These are phyloP conservation scores for Eleusine indica DNA, from an alignment of 176 grass and related monocot genomes.

Conservation along the genomic window DNA sequence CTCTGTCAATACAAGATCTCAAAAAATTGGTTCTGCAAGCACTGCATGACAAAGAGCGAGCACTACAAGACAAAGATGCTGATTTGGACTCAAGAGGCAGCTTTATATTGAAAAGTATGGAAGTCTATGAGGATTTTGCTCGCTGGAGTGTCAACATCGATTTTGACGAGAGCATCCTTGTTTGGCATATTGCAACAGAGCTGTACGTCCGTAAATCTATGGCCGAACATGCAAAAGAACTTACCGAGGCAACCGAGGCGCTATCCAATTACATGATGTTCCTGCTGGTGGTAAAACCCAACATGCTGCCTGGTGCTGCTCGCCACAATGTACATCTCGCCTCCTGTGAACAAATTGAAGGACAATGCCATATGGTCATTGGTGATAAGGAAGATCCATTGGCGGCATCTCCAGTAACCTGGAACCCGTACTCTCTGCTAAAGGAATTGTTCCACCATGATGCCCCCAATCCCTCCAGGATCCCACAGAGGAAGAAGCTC, in stretches of 20 bases:
- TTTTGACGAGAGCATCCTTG: conserved; percentile 40
- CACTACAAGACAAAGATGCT: conserved; percentile 14
- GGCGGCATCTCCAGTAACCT: not conserved
- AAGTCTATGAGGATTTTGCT: conserved; percentile 25
- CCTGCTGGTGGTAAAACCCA: conserved; percentile 30
- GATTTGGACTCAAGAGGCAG: conserved; percentile 42
- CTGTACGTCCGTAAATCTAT: conserved; percentile 23
- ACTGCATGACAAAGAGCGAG: conserved; percentile 17
- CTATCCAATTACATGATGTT: conserved; percentile 42
- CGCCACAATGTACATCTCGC: conserved; percentile 30
- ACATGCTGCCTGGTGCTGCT: conserved; percentile 34
- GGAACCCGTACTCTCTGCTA: conserved; percentile 21
- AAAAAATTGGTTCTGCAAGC: conserved; percentile 29
- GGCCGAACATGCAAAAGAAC: conserved; percentile 20
- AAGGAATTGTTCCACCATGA: conserved; percentile 37
- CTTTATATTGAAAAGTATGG: conserved; percentile 40
- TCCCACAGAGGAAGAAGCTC: conserved; percentile 32
- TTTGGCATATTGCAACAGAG: conserved; percentile 37
- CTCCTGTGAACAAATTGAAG: conserved; percentile 32
- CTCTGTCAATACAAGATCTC: conserved; percentile 32
- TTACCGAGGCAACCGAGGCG: conserved; percentile 22
- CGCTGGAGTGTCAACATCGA: conserved; percentile 46
- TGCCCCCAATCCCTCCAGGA: conserved; percentile 25
- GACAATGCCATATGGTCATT: conserved; percentile 4
- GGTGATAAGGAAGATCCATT: conserved; percentile 24